phyloP scores from a whole-genome alignment of 305 asterid genomes.

The Solanum hybrid region DNA sequence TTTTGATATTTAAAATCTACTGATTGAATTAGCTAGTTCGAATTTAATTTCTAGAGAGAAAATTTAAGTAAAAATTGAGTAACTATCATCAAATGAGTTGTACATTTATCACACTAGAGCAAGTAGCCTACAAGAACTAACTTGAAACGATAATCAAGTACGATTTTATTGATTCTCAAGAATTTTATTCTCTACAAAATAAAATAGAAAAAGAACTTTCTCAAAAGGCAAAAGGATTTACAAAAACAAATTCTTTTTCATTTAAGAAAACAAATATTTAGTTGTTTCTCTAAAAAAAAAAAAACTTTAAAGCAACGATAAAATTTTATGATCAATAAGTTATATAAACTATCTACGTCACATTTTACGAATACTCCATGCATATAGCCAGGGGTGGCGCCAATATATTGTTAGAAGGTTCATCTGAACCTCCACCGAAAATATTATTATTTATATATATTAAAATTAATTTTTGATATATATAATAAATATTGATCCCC shows the following conservation, averaged over 20 bases:
- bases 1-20: not conserved
- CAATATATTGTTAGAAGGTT: too few species aligned
- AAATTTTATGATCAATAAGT: too few species aligned
- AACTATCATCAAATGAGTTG: not conserved
- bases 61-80: not conserved
- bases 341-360: too few species aligned
- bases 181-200: not conserved
- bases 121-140: not conserved
- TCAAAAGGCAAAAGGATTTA: not conserved
- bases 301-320: not conserved
- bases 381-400: not conserved
- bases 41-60: not conserved
- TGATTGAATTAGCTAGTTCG: not conserved
- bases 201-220: not conserved
- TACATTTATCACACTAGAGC: not conserved
- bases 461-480: too few species aligned
- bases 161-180: not conserved
- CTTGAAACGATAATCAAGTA: not conserved
- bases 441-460: too few species aligned
- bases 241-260: too few species aligned
- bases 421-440: too few species aligned
- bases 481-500: accelerated
- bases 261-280: too few species aligned
- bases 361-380: not conserved
- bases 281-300: not conserved